Evolutionary conservation across 1,139 yeast genomes (phyloP).

Genomic region (Geotrichum fermentans): DNA sequence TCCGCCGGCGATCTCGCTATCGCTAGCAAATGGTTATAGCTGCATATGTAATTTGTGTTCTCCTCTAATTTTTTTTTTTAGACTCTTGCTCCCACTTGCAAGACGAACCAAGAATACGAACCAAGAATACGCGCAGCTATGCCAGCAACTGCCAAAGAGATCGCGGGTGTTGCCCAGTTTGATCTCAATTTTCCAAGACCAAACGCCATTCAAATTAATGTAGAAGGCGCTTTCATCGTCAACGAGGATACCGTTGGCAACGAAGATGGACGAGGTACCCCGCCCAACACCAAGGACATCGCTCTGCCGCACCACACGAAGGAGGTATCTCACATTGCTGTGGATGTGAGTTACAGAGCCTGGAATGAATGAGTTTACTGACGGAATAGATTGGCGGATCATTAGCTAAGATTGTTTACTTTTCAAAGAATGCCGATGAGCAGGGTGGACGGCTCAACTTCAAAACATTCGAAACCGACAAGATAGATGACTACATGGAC

Average conservation of each 20-base stretch:
- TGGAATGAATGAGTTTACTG: too few species aligned
- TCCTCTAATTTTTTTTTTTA: too few species aligned
- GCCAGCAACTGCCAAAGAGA: neutral
- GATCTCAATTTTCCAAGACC: constrained; percentile 37
- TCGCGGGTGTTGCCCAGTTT: constrained; percentile 23
- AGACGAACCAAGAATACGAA: too few species aligned
- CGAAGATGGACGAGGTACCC: constrained; percentile 35
- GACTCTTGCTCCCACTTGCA: too few species aligned
- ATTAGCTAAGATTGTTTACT: constrained; percentile 81
- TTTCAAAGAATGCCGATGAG: constrained; percentile 46
- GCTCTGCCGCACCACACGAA: constrained; percentile 62
- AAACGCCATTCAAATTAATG: constrained; percentile 45
- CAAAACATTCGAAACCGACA: constrained; percentile 79
- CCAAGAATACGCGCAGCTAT: neutral
- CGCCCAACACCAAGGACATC: constrained; percentile 46
- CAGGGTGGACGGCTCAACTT: constrained; percentile 76
- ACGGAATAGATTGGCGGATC: constrained; percentile 91
- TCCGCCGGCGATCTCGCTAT: too few species aligned
- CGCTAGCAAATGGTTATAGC: too few species aligned
- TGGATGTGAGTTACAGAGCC: constrained; percentile 47
- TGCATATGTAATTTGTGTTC: too few species aligned
- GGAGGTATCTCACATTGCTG: constrained; percentile 52
- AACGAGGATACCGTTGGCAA: constrained; percentile 37
- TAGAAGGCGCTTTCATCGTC: constrained; percentile 46
- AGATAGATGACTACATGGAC: constrained; percentile 65